These are phyloP conservation scores for Penicillium samsonianum DNA, from an alignment of 495 filamentous ascomycete genomes.

Conservation along the genomic window DNA sequence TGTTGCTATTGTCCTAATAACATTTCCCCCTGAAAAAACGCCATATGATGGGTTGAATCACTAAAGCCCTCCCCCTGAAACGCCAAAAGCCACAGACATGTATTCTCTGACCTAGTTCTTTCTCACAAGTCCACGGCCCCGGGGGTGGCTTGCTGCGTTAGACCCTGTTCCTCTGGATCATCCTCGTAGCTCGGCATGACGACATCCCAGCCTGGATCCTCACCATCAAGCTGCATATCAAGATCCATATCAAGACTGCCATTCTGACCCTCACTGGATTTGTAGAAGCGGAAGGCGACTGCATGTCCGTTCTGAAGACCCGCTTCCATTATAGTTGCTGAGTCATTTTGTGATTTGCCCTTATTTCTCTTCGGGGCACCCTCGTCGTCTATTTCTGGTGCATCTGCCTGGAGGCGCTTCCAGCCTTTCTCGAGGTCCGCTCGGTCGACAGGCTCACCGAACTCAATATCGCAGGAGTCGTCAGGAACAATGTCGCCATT, in stretches of 20 bases:
- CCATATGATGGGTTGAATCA: background rate
- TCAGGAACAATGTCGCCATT: constrained; percentile 51
- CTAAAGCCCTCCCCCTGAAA: background rate
- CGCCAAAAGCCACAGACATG: background rate
- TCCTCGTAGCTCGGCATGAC: constrained; percentile 62
- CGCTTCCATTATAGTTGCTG: constrained; percentile 43
- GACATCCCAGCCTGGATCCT: constrained; percentile 65
- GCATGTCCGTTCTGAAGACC: constrained; percentile 58
- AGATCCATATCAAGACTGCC: constrained; percentile 35
- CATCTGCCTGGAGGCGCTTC: constrained; percentile 45
- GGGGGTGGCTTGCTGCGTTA: too few species aligned
- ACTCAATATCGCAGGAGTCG: constrained; percentile 49
- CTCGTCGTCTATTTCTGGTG: constrained; percentile 37
- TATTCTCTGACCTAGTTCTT: background rate
- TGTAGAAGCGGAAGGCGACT: constrained; percentile 69
- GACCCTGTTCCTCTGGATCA: constrained; percentile 46
- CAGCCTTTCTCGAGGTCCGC: constrained; percentile 61
- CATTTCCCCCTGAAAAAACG: background rate
- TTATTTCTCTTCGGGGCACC: constrained; percentile 36
- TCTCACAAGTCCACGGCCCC: too few species aligned
- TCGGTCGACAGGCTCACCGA: constrained; percentile 56
- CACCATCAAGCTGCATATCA: constrained; percentile 45
- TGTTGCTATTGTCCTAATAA: background rate
- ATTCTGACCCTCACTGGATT: constrained; percentile 23
- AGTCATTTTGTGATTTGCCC: constrained; percentile 40